phyloP scores from a whole-genome alignment of 2,329 filamentous ascomycete species.

The Chaetomium sp. region DNA sequence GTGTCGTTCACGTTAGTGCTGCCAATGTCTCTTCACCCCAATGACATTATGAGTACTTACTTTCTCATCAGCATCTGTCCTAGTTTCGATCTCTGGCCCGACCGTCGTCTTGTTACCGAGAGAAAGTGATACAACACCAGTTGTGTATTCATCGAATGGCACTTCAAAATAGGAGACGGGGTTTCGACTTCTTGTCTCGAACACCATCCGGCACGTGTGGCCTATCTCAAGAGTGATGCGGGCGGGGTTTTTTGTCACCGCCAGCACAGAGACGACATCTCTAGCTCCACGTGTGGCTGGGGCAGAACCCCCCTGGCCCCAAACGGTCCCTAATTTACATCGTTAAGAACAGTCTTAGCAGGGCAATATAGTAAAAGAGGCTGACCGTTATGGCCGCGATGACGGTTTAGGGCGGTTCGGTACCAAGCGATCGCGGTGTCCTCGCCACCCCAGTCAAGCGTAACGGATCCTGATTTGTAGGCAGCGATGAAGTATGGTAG shows the following conservation, averaged over 20 bases:
- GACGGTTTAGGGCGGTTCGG: constrained; percentile 31
- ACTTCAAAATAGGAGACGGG: constrained; percentile 33
- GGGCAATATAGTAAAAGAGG: not conserved
- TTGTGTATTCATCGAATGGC: constrained; percentile 31
- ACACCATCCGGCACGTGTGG: constrained; percentile 24
- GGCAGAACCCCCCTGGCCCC: constrained; percentile 32
- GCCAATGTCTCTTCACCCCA: not conserved
- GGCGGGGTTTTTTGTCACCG: constrained; percentile 28
- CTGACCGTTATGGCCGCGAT: constrained; percentile 33
- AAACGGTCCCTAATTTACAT: constrained; percentile 28
- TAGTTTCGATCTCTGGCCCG: constrained; percentile 33
- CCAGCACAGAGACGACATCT: constrained; percentile 41
- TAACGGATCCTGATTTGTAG: constrained; percentile 40
- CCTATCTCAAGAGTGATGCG: constrained; percentile 35
- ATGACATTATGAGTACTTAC: constrained; percentile 6
- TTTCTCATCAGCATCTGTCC: constrained; percentile 16
- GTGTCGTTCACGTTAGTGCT: too few species aligned
- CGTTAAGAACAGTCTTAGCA: not conserved
- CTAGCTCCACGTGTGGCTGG: constrained; percentile 32
- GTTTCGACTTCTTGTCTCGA: constrained; percentile 25
- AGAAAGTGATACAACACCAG: constrained; percentile 35
- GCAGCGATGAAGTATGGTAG: constrained; percentile 44
- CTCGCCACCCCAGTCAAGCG: constrained; percentile 23
- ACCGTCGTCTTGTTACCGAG: constrained; percentile 32
- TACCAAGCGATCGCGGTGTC: constrained; percentile 40